Base-by-base conservation (phyloP, 1,284 basidiomycete genomes). In the Exobasidium rhododendri region DNA sequence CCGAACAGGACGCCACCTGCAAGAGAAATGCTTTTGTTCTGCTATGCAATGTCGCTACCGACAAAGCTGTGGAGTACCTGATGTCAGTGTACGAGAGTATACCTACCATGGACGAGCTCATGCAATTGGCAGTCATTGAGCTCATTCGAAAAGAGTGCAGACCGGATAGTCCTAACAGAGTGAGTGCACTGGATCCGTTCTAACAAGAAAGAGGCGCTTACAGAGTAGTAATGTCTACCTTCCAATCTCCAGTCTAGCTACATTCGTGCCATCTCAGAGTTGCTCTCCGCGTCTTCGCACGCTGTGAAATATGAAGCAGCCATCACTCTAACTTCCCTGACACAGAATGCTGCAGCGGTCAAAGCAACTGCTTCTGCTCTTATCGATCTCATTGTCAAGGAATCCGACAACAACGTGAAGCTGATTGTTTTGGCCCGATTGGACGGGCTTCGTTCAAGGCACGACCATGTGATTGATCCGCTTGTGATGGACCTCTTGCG, bases 331-430 rank as follows among this genome's bases (percentile, higher is more conserved):
- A 97, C 94, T 0, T 89, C 90, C 1, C 85, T 99, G 52, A 97
- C 94, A 0, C 92, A 96, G 81, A 97, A 96, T 80, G 89, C 94
- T 2, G 91, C 92, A 22, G 94, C 96, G 22, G 87, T 98, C 69
- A 97, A 97, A 85, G 94, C 96, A 66, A 89, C 94, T 51, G 94
- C 92, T 0, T 86, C 88, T 11, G 90, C 88, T 62, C 88, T 97
- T 70, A 91, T 97, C 74, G 91, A 88, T 73, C 87, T 98, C 60
- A 88, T 94, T 62, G 85, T 90, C 78, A 94, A 94, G 82, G 94
- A 97, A 82, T 92, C 92, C 1, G 94, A 97, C 83, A 99, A 98
- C 83, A 99, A 98, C 74, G 94, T 97, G 81, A 98, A 98, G 82
- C 86, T 98, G 62, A 98, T 98, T 68, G 96, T 98, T 10, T 85